phyloP scores from a whole-genome alignment of 345 rosid genomes.

The Psidium friedrichsthalianum region DNA sequence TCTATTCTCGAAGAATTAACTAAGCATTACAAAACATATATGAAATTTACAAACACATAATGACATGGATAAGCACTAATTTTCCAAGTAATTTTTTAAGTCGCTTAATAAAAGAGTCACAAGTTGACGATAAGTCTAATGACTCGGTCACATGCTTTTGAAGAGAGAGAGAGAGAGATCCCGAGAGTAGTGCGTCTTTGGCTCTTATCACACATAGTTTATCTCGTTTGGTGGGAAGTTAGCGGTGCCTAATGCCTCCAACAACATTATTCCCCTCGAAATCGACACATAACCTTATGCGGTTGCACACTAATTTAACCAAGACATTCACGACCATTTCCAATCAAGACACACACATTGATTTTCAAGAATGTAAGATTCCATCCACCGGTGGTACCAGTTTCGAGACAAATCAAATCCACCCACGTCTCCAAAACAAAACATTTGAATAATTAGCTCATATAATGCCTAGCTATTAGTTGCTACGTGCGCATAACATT shows the following conservation, averaged over 20 bases:
- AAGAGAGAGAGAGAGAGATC: neutral
- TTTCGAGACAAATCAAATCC: neutral
- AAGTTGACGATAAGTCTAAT: neutral
- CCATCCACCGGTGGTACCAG: neutral
- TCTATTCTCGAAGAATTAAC: neutral
- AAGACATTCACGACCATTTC: neutral
- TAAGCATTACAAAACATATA: neutral
- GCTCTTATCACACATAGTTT: neutral
- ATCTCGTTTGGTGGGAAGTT: neutral
- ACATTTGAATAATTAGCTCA: neutral
- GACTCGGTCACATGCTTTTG: neutral
- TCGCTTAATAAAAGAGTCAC: neutral
- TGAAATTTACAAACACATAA: neutral
- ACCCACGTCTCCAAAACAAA: neutral
- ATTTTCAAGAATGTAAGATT: neutral
- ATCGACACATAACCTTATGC: neutral
- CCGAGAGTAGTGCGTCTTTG: neutral
- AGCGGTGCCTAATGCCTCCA: neutral
- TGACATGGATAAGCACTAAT: neutral
- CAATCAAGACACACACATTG: neutral
- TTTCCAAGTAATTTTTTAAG: neutral
- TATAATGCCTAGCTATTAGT: neutral
- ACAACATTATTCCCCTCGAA: neutral
- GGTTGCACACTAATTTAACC: neutral
- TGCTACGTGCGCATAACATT: neutral